Conservation (phyloP, 768 basidiomycete genomes). For the Pulveroboletus frians region DNA sequence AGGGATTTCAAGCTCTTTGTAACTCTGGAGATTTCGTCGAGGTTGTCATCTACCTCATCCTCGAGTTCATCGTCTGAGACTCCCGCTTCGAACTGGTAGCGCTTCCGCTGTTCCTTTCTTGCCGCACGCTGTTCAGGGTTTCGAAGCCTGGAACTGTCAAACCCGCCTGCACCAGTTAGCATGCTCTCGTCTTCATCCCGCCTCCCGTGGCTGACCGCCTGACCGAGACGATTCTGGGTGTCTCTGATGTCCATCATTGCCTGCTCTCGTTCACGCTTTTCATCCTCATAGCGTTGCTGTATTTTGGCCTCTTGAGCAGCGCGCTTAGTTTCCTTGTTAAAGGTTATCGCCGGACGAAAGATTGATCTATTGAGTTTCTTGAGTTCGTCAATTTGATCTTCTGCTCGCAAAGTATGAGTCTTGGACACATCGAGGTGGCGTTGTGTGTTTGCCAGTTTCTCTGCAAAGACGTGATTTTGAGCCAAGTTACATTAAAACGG, state of each 20-base stretch:
- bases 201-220: conserved; percentile 59
- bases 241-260: conserved; percentile 83
- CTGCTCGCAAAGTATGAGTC: conserved; percentile 80
- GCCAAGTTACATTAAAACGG: not conserved
- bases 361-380: conserved; percentile 93
- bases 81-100: conserved; percentile 88
- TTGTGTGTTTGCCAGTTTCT: conserved; percentile 90
- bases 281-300: conserved; percentile 80
- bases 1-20: conserved; percentile 75
- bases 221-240: conserved; percentile 79
- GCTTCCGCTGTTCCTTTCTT: conserved; percentile 66
- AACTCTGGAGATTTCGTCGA: conserved; percentile 78
- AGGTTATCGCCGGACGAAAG: conserved; percentile 86
- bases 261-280: conserved; percentile 77
- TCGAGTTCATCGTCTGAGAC: conserved; percentile 92
- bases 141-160: conserved; percentile 38
- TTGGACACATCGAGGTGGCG: conserved; percentile 91
- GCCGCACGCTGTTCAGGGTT: conserved; percentile 48
- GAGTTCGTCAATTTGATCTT: conserved; percentile 89
- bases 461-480: conserved; percentile 31
- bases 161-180: conserved; percentile 28
- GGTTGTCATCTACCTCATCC: conserved; percentile 88
- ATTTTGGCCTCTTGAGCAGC: conserved; percentile 82
- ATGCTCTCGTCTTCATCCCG: conserved; percentile 42
- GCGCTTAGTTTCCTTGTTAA: conserved; percentile 91